Evolutionary conservation across 2,329 filamentous ascomycete species (phyloP).

Genomic region (Aspergillus floridensis): DNA sequence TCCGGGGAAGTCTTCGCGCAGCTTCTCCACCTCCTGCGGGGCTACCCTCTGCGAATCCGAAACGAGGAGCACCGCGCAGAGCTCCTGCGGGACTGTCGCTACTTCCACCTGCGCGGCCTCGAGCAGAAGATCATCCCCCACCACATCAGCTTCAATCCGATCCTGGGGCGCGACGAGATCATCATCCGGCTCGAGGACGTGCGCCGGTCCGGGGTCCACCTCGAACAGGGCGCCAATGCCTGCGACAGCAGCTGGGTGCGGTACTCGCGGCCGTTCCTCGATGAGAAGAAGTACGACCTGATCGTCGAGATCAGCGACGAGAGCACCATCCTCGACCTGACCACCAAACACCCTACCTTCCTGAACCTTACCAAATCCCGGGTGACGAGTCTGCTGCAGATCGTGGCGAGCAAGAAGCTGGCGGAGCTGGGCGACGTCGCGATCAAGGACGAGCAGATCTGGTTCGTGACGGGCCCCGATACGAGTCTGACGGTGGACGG

Average conservation of each 20-base stretch:
- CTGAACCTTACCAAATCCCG: conserved; percentile 67
- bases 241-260: conserved; percentile 58
- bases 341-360: conserved; percentile 64
- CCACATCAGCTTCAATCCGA: conserved; percentile 70
- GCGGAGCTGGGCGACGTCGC: conserved; percentile 54
- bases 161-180: conserved; percentile 69
- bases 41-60: conserved; percentile 76
- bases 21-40: conserved; percentile 74
- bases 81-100: conserved; percentile 80
- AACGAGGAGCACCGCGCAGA: conserved; percentile 73
- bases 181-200: conserved; percentile 77
- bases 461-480: conserved; percentile 58
- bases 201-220: conserved; percentile 77
- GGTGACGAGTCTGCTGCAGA: conserved; percentile 70
- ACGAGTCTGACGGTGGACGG: conserved; percentile 44
- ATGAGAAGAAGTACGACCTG: conserved; percentile 69
- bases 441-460: conserved; percentile 63
- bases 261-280: conserved; percentile 84
- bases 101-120: conserved; percentile 87
- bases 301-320: conserved; percentile 76
- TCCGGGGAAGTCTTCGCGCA: conserved; percentile 83
- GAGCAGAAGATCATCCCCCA: conserved; percentile 85
- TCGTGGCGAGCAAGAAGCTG: conserved; percentile 74
- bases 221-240: conserved; percentile 51
- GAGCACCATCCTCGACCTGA: conserved; percentile 57